Percentiles rank a stretch among this genome's conserved stretches.
phyloP scores from a whole-genome alignment of 305 asterid genomes.

The Solanum hybrid region DNA sequence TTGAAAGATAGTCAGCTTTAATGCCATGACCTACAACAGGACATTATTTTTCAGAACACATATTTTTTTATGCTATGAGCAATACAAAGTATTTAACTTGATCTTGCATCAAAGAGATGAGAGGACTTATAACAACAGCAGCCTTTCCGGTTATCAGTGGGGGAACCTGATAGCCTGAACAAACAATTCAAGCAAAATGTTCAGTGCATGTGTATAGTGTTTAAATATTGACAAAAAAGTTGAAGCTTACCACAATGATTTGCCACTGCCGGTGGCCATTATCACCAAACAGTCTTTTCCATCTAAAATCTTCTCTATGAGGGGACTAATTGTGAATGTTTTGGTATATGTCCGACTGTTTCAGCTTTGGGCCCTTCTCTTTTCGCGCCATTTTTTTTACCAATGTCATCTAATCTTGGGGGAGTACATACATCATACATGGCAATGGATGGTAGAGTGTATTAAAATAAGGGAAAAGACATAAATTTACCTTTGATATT shows the following conservation, averaged over 20 bases:
- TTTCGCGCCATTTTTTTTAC: neutral
- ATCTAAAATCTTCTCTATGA: slow-evolving; percentile 44
- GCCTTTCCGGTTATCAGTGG: slow-evolving; percentile 66
- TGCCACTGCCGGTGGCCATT: slow-evolving; percentile 95
- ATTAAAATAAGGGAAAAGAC: no score
- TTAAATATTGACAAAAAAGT: neutral
- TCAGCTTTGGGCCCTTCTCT: neutral
- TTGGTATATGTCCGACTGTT: neutral
- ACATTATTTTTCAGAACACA: neutral
- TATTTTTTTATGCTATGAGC: neutral
- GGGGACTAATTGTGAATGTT: neutral
- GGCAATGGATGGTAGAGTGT: no score
- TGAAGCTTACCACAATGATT: slow-evolving; percentile 61
- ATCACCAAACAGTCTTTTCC: slow-evolving; percentile 80
- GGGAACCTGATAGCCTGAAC: slow-evolving; percentile 79
- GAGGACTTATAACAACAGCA: slow-evolving; percentile 79
- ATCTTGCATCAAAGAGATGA: slow-evolving; percentile 92
- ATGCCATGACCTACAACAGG: slow-evolving; percentile 70
- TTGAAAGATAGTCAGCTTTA: slow-evolving; percentile 68
- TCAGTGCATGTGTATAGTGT: neutral
- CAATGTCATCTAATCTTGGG: neutral
- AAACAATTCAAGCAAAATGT: slow-evolving; percentile 1
- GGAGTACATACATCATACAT: no score
- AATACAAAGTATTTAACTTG: slow-evolving; percentile 32
- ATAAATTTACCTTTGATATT: no score